phyloP scores from a whole-genome alignment of 2,329 filamentous ascomycete genomes.

The Endocalyx cinctus region DNA sequence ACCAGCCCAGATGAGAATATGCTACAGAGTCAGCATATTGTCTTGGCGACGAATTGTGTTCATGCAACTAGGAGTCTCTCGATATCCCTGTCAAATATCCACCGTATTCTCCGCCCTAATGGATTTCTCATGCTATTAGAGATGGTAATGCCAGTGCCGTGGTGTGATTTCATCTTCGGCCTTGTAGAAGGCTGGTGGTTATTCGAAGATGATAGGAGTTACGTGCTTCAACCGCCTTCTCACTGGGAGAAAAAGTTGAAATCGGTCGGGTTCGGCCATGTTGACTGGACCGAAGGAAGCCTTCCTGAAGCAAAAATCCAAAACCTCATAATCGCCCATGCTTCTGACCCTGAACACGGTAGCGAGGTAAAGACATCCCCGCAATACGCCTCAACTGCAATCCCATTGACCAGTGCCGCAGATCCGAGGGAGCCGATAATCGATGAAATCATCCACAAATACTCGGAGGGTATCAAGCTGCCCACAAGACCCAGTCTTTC shows the following conservation, averaged over 20 bases:
- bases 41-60: conserved; percentile 28
- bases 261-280: conserved; percentile 20
- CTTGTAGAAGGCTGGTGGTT: conserved; percentile 36
- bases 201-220: conserved; percentile 26
- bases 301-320: conserved; percentile 20
- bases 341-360: conserved; percentile 11
- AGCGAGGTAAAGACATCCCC: background rate
- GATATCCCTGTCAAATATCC: conserved; percentile 18
- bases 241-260: conserved; percentile 23
- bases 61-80: conserved; percentile 27
- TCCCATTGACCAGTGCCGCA: background rate
- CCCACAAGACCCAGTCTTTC: too few relatives aligned
- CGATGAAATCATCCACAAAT: too few relatives aligned
- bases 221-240: conserved; percentile 15
- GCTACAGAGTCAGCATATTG: conserved; percentile 26
- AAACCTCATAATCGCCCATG: conserved; percentile 25
- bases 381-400: background rate
- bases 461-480: too few relatives aligned
- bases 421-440: too few relatives aligned
- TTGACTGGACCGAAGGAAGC: conserved; percentile 26
- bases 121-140: conserved; percentile 31
- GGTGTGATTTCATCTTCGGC: conserved; percentile 31
- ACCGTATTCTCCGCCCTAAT: conserved; percentile 22
- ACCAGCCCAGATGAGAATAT: conserved; percentile 19
- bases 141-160: conserved; percentile 25